Base-by-base conservation (phyloP, 2,329 filamentous ascomycete genomes). In the Aspergillus ochraceus region DNA sequence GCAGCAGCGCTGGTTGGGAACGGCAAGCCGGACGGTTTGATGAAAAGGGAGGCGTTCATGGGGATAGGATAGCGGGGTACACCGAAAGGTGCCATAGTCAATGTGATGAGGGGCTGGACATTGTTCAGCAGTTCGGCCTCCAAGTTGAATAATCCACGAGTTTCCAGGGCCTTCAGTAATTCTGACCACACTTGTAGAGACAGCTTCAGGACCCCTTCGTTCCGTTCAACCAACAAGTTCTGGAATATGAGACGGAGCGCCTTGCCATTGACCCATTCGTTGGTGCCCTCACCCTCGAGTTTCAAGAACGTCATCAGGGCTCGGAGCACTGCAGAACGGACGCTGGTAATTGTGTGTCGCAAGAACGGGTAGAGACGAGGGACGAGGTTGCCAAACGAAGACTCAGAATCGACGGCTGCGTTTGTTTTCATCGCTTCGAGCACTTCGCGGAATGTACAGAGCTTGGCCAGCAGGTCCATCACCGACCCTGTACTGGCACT, bases 401-500 rank as follows among this genome's bases (percentile, higher is more conserved):
- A 89, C 67, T 93, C 89, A 12, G 91, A 85, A 70, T 97, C 90
- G 68, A 90, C 84, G 8, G 87, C 86, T 8, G 94, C 94, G 58
- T 96, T 97, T 30, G 82, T 80, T 77, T 96, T 96, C 95, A 99
- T 99, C 14, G 94, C 90, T 61, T 94, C 88, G 32, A 99, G 80
- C 8, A 98, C 94, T 77, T 97, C 87, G 0, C 91, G 91, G 79
- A 97, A 99, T 64, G 92, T 90, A 79, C 95, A 99, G 2, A 99
- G 86, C 61, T 95, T 98, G 14, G 96, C 95, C 19, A 99, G 83
- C 46, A 99, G 85, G 74, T 99, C 96, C 96, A 99, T 99, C 57
- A 99, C 96, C 58, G 92, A 96, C 52, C 95, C 95, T 10, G 96
- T 99, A 74, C 95, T 98, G 4, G 95, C 95, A 74, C 93, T 98